Conservation (phyloP, 495 filamentous ascomycete genomes). For the Tuber umbilicatum region DNA sequence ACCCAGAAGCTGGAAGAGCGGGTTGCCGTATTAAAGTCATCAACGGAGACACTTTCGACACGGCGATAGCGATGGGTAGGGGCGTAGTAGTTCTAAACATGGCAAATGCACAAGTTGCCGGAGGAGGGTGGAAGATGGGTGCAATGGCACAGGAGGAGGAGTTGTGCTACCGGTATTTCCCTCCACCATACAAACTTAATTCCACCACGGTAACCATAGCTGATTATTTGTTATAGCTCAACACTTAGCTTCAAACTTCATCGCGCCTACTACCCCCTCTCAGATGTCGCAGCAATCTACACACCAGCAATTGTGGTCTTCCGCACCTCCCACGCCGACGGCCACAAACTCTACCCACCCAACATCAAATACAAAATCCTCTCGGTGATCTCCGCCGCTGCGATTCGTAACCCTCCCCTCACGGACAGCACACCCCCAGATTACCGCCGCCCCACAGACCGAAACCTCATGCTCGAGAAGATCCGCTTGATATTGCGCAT, state of each 20-base stretch:
- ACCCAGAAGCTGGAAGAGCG: slow-evolving; percentile 16
- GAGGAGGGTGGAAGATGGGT: slow-evolving; percentile 55
- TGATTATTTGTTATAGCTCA: slow-evolving; percentile 43
- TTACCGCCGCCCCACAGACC: slow-evolving; percentile 19
- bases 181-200: neutral
- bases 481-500: slow-evolving; percentile 55
- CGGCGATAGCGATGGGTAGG: slow-evolving; percentile 45
- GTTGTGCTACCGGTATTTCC: slow-evolving; percentile 50
- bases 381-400: slow-evolving; percentile 55
- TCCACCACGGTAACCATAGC: neutral
- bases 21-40: slow-evolving; percentile 43
- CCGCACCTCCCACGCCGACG: slow-evolving; percentile 44
- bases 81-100: slow-evolving; percentile 57
- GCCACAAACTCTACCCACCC: slow-evolving; percentile 46
- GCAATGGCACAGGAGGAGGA: slow-evolving; percentile 59
- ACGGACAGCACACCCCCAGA: slow-evolving; percentile 21
- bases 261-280: slow-evolving; percentile 50
- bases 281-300: slow-evolving; percentile 48
- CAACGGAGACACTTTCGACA: slow-evolving; percentile 51
- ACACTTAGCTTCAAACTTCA: slow-evolving; percentile 52
- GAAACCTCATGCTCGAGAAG: slow-evolving; percentile 50
- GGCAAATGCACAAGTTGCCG: slow-evolving; percentile 49
- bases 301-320: slow-evolving; percentile 55
- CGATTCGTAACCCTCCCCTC: slow-evolving; percentile 43
- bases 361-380: slow-evolving; percentile 34